A percentile compares a stretch with the other conserved stretches of the same genome.
These are phyloP conservation scores for Gnaphalium uliginosum DNA, from an alignment of 129 eudicot genomes.

Conservation along the genomic window DNA sequence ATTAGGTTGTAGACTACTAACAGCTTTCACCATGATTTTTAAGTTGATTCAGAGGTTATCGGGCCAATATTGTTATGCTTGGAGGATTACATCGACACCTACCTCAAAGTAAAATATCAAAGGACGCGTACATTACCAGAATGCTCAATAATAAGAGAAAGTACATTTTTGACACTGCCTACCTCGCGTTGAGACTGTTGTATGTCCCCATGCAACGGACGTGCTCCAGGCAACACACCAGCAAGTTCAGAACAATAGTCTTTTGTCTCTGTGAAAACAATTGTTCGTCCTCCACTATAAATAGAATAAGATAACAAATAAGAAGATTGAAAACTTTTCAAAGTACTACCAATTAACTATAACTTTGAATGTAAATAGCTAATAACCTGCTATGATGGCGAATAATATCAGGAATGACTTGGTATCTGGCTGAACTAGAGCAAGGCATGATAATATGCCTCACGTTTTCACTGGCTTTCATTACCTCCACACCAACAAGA, in stretches of 20 bases:
- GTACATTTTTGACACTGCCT: background rate
- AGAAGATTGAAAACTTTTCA: background rate
- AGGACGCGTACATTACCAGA: background rate
- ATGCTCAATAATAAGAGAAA: background rate
- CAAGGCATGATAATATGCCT: constrained; percentile 87
- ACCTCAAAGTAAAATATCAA: background rate
- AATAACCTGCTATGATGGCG: constrained; percentile 81
- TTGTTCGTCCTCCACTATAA: constrained; percentile 91
- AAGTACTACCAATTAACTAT: background rate
- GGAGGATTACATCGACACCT: background rate
- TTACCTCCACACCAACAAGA: constrained; percentile 72
- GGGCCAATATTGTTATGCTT: background rate
- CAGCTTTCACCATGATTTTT: background rate
- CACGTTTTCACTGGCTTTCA: constrained; percentile 80
- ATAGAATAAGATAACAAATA: background rate
- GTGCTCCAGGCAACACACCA: constrained; percentile 82
- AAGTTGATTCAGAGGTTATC: background rate
- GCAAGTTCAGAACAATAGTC: constrained; percentile 88
- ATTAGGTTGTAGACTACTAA: background rate
- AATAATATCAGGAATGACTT: constrained; percentile 92
- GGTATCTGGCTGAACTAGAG: constrained; percentile 73
- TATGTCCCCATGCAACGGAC: constrained; percentile 94
- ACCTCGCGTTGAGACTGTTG: constrained; percentile 96
- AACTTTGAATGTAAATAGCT: background rate
- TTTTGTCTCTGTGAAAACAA: constrained; percentile 88